A percentile compares a stretch with the other conserved stretches of the same genome.
phyloP scores from a whole-genome alignment of 2,329 filamentous ascomycete species.

The Fusarium pseudograminearum region DNA sequence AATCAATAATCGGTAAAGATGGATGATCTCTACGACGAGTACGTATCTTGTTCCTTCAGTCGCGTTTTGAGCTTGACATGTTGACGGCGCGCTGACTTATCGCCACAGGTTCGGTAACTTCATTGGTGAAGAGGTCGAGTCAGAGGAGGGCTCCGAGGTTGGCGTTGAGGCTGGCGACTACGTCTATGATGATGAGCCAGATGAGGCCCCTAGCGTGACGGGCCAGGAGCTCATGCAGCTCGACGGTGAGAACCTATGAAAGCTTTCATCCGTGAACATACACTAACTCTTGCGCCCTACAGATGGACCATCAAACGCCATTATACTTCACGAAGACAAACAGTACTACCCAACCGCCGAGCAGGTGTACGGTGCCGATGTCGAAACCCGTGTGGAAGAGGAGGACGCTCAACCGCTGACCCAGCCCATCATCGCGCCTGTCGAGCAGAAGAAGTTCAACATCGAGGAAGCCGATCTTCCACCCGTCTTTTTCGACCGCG shows the following conservation, averaged over 20 bases:
- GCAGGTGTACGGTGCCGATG: conserved; percentile 93
- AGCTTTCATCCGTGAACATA: conserved; percentile 5
- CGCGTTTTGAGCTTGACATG: conserved; percentile 18
- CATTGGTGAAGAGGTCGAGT: conserved; percentile 89
- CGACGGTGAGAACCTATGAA: conserved; percentile 69
- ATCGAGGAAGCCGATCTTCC: conserved; percentile 93
- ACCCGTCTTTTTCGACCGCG: conserved; percentile 85
- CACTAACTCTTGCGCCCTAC: conserved; percentile 25
- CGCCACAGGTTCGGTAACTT: conserved; percentile 89
- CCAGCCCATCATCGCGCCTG: conserved; percentile 91
- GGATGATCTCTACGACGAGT: conserved; percentile 99
- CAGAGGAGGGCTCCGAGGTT: conserved; percentile 86
- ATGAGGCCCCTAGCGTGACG: conserved; percentile 71
- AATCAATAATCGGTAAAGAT: conserved; percentile 60
- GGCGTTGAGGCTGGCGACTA: conserved; percentile 81
- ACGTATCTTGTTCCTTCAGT: conserved; percentile 12
- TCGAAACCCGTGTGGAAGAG: conserved; percentile 95
- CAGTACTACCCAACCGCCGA: conserved; percentile 99
- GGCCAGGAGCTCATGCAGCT: conserved; percentile 94
- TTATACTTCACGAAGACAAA: conserved; percentile 99
- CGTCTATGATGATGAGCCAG: conserved; percentile 82
- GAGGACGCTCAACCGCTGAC: conserved; percentile 95
- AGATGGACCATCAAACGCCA: conserved; percentile 92
- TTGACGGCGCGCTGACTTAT: conserved; percentile 40
- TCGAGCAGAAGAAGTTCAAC: conserved; percentile 95